Base-by-base conservation (phyloP, 2,329 filamentous ascomycete species). In the Cyphellophora europaea region DNA sequence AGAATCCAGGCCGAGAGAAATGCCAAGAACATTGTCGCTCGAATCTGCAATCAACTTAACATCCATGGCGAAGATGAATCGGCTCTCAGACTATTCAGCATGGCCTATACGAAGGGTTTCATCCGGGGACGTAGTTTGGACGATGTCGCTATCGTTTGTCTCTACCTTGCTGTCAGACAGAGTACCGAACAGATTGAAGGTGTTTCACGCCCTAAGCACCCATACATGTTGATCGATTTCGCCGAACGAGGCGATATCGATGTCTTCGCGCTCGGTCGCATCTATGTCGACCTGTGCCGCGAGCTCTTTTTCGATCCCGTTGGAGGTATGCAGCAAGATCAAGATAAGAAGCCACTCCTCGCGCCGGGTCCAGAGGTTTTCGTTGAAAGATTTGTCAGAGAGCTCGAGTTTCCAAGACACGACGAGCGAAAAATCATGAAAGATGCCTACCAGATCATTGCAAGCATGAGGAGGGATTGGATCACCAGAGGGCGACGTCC, bases 391-490 rank as follows among this genome's bases (percentile, higher is more conserved):
- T 96, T 94, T 54, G 87, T 88, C 33, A 78, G 79, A 40, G 88
- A 89, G 55, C 79, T 98, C 33, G 89, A 98, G 54, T 98, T 98
- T 51, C 84, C 35, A 69, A 79, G 23, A 74, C 81, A 44, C 88
- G 82, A 42, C 27, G 27, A 30, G 11, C 79, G 82, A 54, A 82
- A 82, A 48, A 87, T 98, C 11, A 88, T 87, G 27, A 77, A 83
- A 48, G 87, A 95, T 52, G 91, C 91, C 5, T 79, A 88, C 37
- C 78, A 82, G 36, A 81, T 98, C 34, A 79, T 94, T 37, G 79
- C 82, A 56, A 80, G 91, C 42, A 96, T 98, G 91, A 88, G 85
- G 46, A 72, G 85, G 35, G 91, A 98, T 61, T 96, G 91, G 88
- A 96, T 98, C 76, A 81, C 88, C 30, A 86, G 88, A 55, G 91